phyloP scores from a whole-genome alignment of 1,284 basidiomycete genomes.

The Moesziomyces sp. region DNA sequence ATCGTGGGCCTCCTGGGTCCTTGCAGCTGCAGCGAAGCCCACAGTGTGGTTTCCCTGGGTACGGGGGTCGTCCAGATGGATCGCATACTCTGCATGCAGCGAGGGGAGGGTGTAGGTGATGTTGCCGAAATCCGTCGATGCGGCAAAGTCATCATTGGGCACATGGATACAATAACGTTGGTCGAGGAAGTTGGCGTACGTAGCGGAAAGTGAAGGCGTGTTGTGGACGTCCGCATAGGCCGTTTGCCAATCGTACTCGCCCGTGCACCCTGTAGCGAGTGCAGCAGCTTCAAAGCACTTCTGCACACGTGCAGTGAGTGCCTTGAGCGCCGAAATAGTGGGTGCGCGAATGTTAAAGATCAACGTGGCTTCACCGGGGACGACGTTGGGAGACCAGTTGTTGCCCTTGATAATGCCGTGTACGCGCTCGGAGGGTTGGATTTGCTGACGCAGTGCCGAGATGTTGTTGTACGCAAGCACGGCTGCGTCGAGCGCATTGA shows the following conservation, averaged over 20 bases:
- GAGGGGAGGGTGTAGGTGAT: conserved; percentile 67
- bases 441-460: conserved; percentile 80
- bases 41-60: conserved; percentile 67
- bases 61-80: conserved; percentile 57
- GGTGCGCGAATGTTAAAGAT: conserved; percentile 77
- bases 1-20: conserved; percentile 56
- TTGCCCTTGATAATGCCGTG: conserved; percentile 68
- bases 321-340: conserved; percentile 73
- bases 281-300: conserved; percentile 80
- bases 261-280: conserved; percentile 76
- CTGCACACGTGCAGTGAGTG: conserved; percentile 72
- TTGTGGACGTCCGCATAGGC: conserved; percentile 67
- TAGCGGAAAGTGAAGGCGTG: conserved; percentile 30
- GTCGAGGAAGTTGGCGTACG: conserved; percentile 66
- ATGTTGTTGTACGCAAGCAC: conserved; percentile 81
- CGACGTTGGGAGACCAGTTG: conserved; percentile 71
- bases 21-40: conserved; percentile 55
- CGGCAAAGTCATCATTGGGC: conserved; percentile 31
- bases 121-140: conserved; percentile 67
- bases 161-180: conserved; percentile 47
- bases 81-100: conserved; percentile 66
- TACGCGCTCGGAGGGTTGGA: conserved; percentile 73
- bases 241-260: conserved; percentile 70
- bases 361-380: conserved; percentile 81
- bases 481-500: conserved; percentile 85